phyloP scores from a whole-genome alignment of 345 rosid species.

The Euphorbia lathyris region DNA sequence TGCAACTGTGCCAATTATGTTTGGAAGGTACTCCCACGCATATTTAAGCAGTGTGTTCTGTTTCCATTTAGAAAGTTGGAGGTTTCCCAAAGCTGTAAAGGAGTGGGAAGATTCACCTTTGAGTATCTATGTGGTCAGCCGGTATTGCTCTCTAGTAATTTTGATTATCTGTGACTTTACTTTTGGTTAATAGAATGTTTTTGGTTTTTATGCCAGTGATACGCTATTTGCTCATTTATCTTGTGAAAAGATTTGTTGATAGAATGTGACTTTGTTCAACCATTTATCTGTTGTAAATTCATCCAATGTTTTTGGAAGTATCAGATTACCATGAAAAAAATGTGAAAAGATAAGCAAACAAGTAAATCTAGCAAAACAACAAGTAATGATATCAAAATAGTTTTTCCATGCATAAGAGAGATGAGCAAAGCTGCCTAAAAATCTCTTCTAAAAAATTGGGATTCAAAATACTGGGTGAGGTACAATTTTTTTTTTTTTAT shows the following conservation, averaged over 20 bases:
- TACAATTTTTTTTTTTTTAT: neutral
- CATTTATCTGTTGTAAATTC: neutral
- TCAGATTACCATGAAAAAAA: neutral
- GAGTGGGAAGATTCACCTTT: conserved; percentile 73
- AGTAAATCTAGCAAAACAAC: neutral
- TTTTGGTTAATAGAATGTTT: neutral
- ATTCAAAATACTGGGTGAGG: neutral
- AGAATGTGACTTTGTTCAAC: neutral
- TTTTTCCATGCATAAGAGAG: neutral
- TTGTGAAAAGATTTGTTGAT: neutral
- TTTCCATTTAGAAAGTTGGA: conserved; percentile 56
- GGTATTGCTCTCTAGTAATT: conserved; percentile 28
- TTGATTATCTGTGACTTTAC: neutral
- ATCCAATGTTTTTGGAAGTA: neutral
- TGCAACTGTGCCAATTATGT: conserved; percentile 69
- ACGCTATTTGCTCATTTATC: neutral
- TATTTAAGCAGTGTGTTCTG: conserved; percentile 1
- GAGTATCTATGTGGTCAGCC: conserved; percentile 85
- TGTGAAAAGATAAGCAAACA: neutral
- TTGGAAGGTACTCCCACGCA: conserved; percentile 65
- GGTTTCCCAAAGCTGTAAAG: conserved; percentile 79
- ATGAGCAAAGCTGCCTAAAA: neutral
- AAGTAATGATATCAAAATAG: neutral
- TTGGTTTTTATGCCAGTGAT: neutral
- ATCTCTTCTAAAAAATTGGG: neutral